Conservation (phyloP, 352 stramenopile species). For the Pythium angustatum region DNA sequence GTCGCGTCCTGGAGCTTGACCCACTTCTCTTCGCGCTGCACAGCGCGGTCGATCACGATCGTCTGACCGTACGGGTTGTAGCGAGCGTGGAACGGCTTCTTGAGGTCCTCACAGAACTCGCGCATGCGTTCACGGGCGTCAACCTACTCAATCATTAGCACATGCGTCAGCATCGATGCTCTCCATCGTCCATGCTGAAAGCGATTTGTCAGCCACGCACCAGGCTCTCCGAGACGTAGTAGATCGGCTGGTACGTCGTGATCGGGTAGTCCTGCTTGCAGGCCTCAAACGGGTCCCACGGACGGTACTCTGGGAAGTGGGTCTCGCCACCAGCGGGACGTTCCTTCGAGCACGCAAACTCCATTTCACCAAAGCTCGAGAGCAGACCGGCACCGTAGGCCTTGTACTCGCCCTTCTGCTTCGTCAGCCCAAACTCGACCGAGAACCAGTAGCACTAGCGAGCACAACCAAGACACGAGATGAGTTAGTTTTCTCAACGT, state of each 20-base stretch:
- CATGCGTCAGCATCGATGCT: no score
- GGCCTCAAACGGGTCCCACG: slow-evolving; percentile 94
- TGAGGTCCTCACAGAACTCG: slow-evolving; percentile 93
- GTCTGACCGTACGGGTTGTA: slow-evolving; percentile 94
- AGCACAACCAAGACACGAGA: background rate
- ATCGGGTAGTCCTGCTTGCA: slow-evolving; percentile 96
- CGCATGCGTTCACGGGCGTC: slow-evolving; percentile 95
- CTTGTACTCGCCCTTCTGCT: slow-evolving; percentile 93
- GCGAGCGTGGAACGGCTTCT: slow-evolving; percentile 94
- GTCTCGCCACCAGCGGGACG: slow-evolving; percentile 58
- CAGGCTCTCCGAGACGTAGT: slow-evolving; percentile 96
- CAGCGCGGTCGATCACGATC: slow-evolving; percentile 73
- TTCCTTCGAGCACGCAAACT: slow-evolving; percentile 90
- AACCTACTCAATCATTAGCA: slow-evolving; percentile 38
- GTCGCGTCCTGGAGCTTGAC: slow-evolving; percentile 36
- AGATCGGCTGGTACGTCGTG: slow-evolving; percentile 97
- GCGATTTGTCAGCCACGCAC: no score
- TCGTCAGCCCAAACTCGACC: slow-evolving; percentile 97
- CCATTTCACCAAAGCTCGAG: slow-evolving; percentile 96
- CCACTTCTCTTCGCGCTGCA: slow-evolving; percentile 63
- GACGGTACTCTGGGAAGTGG: slow-evolving; percentile 85
- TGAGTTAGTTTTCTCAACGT: background rate
- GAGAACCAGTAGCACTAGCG: slow-evolving; percentile 97
- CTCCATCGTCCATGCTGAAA: no score
- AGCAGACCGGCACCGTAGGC: slow-evolving; percentile 96